A percentile compares a stretch with the other conserved stretches of the same genome.
phyloP scores from a whole-genome alignment of 768 basidiomycete species.

The Tricholoma terreum region DNA sequence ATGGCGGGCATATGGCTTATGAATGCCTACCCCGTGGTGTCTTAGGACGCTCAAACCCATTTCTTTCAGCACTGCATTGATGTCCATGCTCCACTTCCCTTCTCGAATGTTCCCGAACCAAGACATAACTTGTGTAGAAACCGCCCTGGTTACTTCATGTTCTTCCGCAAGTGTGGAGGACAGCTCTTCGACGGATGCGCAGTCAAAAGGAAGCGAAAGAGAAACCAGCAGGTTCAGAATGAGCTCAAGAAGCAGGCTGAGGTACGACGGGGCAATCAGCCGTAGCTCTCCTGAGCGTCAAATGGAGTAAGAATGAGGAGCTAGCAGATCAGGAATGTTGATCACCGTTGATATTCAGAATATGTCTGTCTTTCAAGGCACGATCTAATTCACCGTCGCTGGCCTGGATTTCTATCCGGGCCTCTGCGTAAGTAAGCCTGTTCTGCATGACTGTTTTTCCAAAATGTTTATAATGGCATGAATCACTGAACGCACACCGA shows the following conservation, averaged over 20 bases:
- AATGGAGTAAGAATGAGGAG: background rate
- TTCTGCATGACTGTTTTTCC: background rate
- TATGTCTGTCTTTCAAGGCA: constrained; percentile 64
- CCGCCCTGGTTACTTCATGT: constrained; percentile 61
- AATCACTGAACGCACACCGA: constrained; percentile 8
- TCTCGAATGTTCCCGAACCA: constrained; percentile 74
- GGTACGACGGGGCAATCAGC: constrained; percentile 64
- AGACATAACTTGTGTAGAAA: constrained; percentile 66
- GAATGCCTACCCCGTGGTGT: constrained; percentile 46
- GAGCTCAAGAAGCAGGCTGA: constrained; percentile 68
- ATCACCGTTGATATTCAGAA: constrained; percentile 71
- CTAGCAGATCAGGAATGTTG: background rate
- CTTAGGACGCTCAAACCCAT: constrained; percentile 76
- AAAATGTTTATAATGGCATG: background rate
- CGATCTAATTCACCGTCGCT: constrained; percentile 70
- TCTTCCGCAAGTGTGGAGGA: constrained; percentile 61
- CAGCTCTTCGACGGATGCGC: constrained; percentile 59
- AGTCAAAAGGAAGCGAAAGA: constrained; percentile 47
- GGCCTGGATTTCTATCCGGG: constrained; percentile 69
- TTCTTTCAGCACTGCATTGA: constrained; percentile 59
- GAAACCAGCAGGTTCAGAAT: constrained; percentile 75
- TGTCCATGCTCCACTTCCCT: constrained; percentile 66
- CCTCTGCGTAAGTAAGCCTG: constrained; percentile 58
- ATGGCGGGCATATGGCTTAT: background rate
- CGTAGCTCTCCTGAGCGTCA: constrained; percentile 58